Evolutionary conservation across 208 protist genomes (phyloP).

Genomic region (Acanthamoeba quina): DNA sequence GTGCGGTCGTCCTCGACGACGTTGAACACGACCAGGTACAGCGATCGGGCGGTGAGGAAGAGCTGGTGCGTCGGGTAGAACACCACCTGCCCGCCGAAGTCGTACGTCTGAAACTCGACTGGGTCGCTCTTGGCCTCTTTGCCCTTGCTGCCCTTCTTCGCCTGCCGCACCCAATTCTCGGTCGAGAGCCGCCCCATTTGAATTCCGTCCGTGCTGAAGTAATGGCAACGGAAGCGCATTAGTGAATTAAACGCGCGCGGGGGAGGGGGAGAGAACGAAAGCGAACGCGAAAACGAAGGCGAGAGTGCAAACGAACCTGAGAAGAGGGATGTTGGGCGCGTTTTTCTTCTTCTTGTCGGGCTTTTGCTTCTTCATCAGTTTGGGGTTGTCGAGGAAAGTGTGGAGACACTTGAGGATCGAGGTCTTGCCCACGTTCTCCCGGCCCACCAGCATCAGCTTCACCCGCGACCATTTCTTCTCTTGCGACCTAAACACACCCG

Average conservation of each 20-base stretch:
- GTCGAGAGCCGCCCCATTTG: constrained; percentile 10
- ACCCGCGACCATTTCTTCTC: constrained; percentile 39
- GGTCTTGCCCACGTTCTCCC: constrained; percentile 70
- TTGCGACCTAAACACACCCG: constrained; percentile 48
- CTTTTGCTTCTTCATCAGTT: background rate
- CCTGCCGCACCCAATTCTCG: background rate
- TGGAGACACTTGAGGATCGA: constrained; percentile 49
- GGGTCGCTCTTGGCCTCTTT: constrained; percentile 19
- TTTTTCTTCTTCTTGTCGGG: constrained; percentile 21
- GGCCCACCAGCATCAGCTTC: constrained; percentile 70
- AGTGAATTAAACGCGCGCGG: too few relatives aligned
- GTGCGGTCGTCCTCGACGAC: constrained; percentile 74
- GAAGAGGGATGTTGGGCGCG: background rate
- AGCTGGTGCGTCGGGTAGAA: constrained; percentile 73
- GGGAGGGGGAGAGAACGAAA: too few relatives aligned
- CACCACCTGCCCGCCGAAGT: constrained; percentile 70
- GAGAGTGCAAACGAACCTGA: background rate
- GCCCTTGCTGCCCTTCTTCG: background rate
- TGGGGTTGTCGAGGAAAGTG: constrained; percentile 22
- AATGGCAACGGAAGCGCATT: background rate
- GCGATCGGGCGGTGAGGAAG: constrained; percentile 61
- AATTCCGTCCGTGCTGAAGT: background rate
- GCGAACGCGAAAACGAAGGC: too few relatives aligned
- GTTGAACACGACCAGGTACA: constrained; percentile 77
- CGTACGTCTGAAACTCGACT: constrained; percentile 61